Evolutionary conservation across 2,329 filamentous ascomycete genomes (phyloP), one percentile per base, ranked within the genome.

Genomic region (Pseudocercospora fijiensis): DNA sequence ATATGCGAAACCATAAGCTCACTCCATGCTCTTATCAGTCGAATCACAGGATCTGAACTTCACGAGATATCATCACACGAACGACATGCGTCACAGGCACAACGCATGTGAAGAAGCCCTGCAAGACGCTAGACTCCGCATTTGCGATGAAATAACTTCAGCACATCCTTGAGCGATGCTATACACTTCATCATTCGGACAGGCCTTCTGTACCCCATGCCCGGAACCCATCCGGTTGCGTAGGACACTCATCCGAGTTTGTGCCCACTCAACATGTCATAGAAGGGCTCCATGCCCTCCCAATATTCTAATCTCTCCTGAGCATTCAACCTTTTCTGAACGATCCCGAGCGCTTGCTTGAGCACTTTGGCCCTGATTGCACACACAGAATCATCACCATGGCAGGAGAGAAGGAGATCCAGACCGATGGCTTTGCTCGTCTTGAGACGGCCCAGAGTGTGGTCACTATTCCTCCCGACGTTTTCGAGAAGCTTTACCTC

Each of bases 401-500:
- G 49, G 49, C 49, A n/a, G 49, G 26, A 24, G 22, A 53, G 16
- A 53, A 53, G 18, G 49, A 53, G 3, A 30, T 53, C 26, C 26
- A 26, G 49, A 53, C 49, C 26, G 49, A 53, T 16, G 49, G 26
- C 49, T 28, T 53, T 16, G 49, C 22, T 27, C 49, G 49, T 11
- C 22, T 28, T 13, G 49, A 53, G 22, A 53, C 49, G 16, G 49
- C 49, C 16, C 49, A 53, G 26, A 53, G 49, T 28, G 49, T 53
- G 8, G 49, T 53, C 26, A 53, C 49, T 10, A 53, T 53, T 6
- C 49, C 49, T 16, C 82, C 82, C 1, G 81, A 83, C 66, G 76
- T 83, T 1, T 83, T 83, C 67, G 81, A 83, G 72, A 83, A 82
- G 73, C 76, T 83, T 37, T 83, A 83, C 63, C 76, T 83, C 1